Evolutionary conservation across 1,139 yeast genomes (phyloP).

Genomic region (Magnusiomyces starmeri): DNA sequence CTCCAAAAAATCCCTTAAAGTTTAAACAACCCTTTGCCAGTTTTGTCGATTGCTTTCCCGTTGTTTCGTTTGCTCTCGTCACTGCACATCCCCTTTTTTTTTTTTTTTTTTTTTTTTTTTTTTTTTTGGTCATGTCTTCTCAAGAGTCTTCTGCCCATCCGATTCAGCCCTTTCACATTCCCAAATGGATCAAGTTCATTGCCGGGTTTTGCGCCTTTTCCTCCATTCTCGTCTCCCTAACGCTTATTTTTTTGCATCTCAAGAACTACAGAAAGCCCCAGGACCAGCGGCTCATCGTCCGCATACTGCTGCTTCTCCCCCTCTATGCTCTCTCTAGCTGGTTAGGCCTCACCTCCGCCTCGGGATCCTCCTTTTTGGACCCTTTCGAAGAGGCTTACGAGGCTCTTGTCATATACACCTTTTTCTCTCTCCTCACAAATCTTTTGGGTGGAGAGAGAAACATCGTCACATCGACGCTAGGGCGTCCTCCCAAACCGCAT

Average conservation of each 20-base stretch:
- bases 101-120: neutral
- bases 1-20: no score
- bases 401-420: constrained; percentile 91
- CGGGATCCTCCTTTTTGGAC: constrained; percentile 48
- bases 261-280: constrained; percentile 78
- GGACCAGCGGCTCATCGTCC: constrained; percentile 76
- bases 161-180: neutral
- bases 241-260: constrained; percentile 47
- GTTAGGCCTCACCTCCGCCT: constrained; percentile 46
- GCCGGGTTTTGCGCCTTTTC: constrained; percentile 24
- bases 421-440: constrained; percentile 72
- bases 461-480: constrained; percentile 66
- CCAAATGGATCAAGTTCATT: neutral
- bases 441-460: constrained; percentile 88
- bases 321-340: constrained; percentile 49
- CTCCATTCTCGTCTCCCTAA: constrained; percentile 39
- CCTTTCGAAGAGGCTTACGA: constrained; percentile 88
- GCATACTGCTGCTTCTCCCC: constrained; percentile 62
- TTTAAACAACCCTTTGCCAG: no score
- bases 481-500: constrained; percentile 65
- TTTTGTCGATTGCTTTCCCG: no score
- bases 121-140: neutral
- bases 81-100: neutral
- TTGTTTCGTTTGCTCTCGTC: no score
- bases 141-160: neutral